Evolutionary conservation across 495 filamentous ascomycete species (phyloP).

Genomic region (Polyplosphaeria fusca): DNA sequence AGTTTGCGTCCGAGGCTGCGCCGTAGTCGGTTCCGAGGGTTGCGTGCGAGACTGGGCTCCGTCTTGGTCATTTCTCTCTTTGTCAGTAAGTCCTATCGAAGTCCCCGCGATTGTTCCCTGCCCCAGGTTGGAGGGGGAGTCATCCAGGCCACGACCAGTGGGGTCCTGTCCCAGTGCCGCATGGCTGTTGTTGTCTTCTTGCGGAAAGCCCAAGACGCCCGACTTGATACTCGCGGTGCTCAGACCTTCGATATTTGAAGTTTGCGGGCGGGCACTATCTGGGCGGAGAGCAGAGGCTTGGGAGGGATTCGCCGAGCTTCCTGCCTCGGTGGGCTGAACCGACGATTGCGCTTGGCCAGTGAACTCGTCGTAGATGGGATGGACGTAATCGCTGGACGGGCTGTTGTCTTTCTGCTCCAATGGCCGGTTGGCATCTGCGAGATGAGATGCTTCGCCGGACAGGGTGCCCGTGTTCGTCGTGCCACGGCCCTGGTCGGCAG

Average conservation of each 20-base stretch:
- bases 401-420: neutral
- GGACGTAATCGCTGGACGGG: neutral
- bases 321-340: conserved; percentile 3
- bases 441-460: conserved; percentile 27
- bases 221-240: conserved; percentile 40
- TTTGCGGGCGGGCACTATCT: neutral
- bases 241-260: conserved; percentile 6
- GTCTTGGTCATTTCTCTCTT: no score
- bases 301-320: neutral
- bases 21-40: neutral
- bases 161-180: conserved; percentile 5
- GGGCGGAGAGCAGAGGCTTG: conserved; percentile 1
- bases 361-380: conserved; percentile 28
- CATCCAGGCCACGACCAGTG: neutral
- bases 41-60: no score
- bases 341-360: conserved; percentile 3
- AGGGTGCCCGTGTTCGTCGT: no score
- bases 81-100: neutral
- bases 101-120: no score
- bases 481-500: no score
- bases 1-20: no score
- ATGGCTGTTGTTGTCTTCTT: conserved; percentile 4
- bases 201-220: conserved; percentile 35
- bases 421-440: conserved; percentile 2
- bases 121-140: no score